These are phyloP conservation scores for Aspergillus carlsbadensis DNA, from an alignment of 495 filamentous ascomycete genomes.

Conservation along the genomic window DNA sequence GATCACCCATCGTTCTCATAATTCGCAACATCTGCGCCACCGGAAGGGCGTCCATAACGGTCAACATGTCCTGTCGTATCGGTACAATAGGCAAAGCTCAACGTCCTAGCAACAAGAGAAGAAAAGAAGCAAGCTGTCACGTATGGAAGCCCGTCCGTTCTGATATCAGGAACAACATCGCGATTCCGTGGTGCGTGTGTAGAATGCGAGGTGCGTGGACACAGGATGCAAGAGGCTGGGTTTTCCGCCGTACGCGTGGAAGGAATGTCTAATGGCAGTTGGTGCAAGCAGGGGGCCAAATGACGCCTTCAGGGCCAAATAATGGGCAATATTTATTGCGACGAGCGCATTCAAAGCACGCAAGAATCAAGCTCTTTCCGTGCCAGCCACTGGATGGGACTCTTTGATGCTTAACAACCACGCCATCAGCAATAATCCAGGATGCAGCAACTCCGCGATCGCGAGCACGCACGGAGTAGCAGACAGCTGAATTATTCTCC, in stretches of 20 bases:
- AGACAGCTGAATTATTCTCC: no score
- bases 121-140: no score
- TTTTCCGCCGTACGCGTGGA: not conserved
- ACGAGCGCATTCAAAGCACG: not conserved
- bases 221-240: not conserved
- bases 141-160: no score
- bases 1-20: no score
- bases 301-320: conserved; percentile 3
- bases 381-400: not conserved
- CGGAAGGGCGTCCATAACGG: no score
- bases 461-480: not conserved
- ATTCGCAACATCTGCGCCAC: no score
- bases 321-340: not conserved
- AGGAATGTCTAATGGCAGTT: not conserved
- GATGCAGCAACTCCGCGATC: not conserved
- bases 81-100: no score
- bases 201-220: no score
- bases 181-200: no score
- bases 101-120: no score
- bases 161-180: no score
- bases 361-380: not conserved
- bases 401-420: not conserved
- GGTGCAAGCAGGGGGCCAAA: not conserved
- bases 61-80: no score
- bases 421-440: not conserved